Conservation (phyloP, 2,329 filamentous ascomycete genomes). For the Ascochyta clinopodiicola region DNA sequence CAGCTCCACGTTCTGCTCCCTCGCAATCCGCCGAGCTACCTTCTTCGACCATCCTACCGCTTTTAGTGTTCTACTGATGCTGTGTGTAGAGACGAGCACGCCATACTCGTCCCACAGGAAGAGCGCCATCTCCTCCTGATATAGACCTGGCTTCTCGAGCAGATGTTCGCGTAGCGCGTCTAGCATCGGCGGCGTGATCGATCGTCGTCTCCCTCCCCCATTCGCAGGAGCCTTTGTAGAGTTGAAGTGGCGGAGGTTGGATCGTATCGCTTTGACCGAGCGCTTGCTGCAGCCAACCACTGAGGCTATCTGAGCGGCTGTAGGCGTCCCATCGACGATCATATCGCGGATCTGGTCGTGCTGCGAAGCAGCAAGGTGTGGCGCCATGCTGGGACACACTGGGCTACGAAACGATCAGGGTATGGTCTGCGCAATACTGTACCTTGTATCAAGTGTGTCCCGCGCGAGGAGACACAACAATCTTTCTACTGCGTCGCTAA, state of each 20-base stretch:
- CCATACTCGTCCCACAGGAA: slow-evolving; percentile 39
- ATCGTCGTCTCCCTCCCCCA: slow-evolving; percentile 18
- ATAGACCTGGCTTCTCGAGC: slow-evolving; percentile 38
- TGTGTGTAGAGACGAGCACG: slow-evolving; percentile 18
- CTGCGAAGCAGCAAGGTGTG: slow-evolving; percentile 19
- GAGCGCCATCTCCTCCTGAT: slow-evolving; percentile 34
- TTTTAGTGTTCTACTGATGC: slow-evolving; percentile 33
- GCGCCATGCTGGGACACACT: too few relatives aligned
- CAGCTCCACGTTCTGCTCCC: slow-evolving; percentile 44
- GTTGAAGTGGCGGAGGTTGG: slow-evolving; percentile 13
- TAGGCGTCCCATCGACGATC: slow-evolving; percentile 16
- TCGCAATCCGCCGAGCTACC: slow-evolving; percentile 36
- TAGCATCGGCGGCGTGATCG: slow-evolving; percentile 35
- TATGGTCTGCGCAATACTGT: too few relatives aligned
- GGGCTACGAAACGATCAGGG: too few relatives aligned
- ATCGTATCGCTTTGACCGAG: slow-evolving; percentile 21
- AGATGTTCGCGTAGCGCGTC: slow-evolving; percentile 36
- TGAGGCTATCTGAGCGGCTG: slow-evolving; percentile 25
- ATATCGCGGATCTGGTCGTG: slow-evolving; percentile 13
- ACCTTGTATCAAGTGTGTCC: too few relatives aligned
- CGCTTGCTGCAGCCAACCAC: slow-evolving; percentile 29
- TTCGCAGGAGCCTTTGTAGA: slow-evolving; percentile 16
- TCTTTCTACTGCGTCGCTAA: too few relatives aligned
- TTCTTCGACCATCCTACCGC: slow-evolving; percentile 42
- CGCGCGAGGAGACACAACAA: too few relatives aligned